A percentile compares a stretch with the other conserved stretches of the same genome.
These are phyloP conservation scores for Somion occarium DNA, from an alignment of 1,284 basidiomycete genomes.

Conservation along the genomic window DNA sequence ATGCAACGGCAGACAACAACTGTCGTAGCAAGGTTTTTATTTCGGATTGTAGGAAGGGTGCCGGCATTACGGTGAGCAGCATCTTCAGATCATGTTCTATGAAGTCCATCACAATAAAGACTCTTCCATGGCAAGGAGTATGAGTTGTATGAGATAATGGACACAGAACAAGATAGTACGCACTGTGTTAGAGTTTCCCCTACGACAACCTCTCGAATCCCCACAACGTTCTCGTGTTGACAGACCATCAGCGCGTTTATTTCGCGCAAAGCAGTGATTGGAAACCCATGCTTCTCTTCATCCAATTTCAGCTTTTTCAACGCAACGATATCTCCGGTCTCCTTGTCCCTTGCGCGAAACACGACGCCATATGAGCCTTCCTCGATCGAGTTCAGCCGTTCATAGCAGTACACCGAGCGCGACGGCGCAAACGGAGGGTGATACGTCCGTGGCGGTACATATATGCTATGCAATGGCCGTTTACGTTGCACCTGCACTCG, in stretches of 20 bases:
- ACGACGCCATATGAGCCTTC: conserved; percentile 99
- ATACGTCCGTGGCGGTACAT: conserved; percentile 68
- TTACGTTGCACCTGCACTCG: conserved; percentile 13
- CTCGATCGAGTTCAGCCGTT: conserved; percentile 96
- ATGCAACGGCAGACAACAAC: conserved; percentile 86
- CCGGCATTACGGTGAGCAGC: conserved; percentile 88
- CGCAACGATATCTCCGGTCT: conserved; percentile 93
- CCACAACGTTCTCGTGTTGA: conserved; percentile 92
- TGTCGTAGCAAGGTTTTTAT: conserved; percentile 97
- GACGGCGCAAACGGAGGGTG: conserved; percentile 81
- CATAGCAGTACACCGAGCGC: conserved; percentile 89
- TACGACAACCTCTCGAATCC: conserved; percentile 94
- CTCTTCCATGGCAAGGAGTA: conserved; percentile 44
- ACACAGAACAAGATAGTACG: conserved; percentile 34
- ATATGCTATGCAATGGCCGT: conserved; percentile 47
- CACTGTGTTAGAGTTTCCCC: conserved; percentile 99
- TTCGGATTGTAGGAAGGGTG: conserved; percentile 94
- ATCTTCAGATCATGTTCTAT: conserved; percentile 99
- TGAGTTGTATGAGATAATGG: conserved; percentile 7
- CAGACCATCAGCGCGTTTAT: conserved; percentile 92
- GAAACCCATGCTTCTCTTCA: conserved; percentile 97
- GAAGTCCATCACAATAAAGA: conserved; percentile 99
- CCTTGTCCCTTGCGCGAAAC: conserved; percentile 90
- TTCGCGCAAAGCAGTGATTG: conserved; percentile 94
- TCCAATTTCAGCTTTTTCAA: conserved; percentile 98